Percentiles rank a stretch among this genome's conserved stretches.
Evolutionary conservation across 148 eudicot species (phyloP).

Genomic region (Camellia sinensis): DNA sequence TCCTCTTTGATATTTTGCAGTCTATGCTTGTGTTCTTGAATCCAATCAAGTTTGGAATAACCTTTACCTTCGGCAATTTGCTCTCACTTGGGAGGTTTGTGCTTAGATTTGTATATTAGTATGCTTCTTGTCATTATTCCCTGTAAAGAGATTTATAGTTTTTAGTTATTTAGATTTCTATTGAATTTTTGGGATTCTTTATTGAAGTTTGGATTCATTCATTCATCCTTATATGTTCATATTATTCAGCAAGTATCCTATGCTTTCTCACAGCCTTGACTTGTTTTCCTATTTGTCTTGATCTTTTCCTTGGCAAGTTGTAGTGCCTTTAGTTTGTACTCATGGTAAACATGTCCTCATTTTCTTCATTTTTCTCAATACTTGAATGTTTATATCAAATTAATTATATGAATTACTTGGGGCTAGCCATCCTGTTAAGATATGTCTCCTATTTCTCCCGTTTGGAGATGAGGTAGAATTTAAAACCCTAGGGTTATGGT

Average conservation of each 20-base stretch:
- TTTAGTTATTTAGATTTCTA: neutral
- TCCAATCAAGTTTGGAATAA: slow-evolving; percentile 90
- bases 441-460: no score
- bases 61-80: slow-evolving; percentile 92
- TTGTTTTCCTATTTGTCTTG: no score
- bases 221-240: neutral
- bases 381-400: no score
- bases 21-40: slow-evolving; percentile 91
- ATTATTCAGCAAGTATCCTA: no score
- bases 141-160: neutral
- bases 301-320: no score
- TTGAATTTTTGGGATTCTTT: neutral
- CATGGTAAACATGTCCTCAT: no score
- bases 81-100: slow-evolving; percentile 93
- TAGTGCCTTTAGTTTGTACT: no score
- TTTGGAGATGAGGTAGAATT: no score
- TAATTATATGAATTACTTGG: no score
- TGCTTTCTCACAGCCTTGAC: slow-evolving; percentile 4
- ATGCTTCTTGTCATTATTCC: neutral
- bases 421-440: no score
- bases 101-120: slow-evolving; percentile 6
- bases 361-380: no score
- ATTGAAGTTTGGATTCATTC: neutral
- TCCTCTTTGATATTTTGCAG: slow-evolving; percentile 39
- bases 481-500: no score